These are phyloP conservation scores for Cutaneotrichosporon dermatis DNA, from an alignment of 1,284 basidiomycete species.

Conservation along the genomic window DNA sequence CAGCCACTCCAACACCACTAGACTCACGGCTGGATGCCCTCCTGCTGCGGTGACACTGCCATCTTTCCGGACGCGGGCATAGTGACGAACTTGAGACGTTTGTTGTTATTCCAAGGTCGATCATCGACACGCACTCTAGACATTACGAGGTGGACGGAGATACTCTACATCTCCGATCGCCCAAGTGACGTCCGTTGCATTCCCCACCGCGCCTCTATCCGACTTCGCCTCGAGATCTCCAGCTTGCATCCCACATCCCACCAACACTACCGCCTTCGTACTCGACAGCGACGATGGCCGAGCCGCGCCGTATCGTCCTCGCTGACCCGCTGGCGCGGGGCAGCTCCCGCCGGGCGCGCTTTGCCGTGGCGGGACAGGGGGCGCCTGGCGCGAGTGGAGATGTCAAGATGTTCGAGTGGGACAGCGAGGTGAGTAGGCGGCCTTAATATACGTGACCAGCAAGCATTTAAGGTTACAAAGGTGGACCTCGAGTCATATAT, in stretches of 20 bases:
- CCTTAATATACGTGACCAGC: no score
- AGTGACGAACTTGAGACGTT: no score
- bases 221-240: no score
- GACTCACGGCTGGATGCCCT: conserved; percentile 32
- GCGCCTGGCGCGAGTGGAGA: conserved; percentile 35
- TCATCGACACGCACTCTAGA: no score
- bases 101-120: no score
- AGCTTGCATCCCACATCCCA: no score
- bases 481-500: no score
- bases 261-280: no score
- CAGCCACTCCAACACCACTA: no score
- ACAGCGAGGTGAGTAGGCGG: conserved; percentile 25
- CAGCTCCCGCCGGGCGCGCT: conserved; percentile 21
- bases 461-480: no score
- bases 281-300: conserved; percentile 12
- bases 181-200: background rate
- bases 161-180: background rate
- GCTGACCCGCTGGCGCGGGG: conserved; percentile 29
- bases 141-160: background rate
- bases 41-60: conserved; percentile 25
- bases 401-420: conserved; percentile 45
- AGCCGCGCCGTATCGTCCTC: conserved; percentile 35
- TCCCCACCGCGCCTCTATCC: no score
- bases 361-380: conserved; percentile 34
- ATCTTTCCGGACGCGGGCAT: conserved; percentile 36